Evolutionary conservation across 2,329 filamentous ascomycete species (phyloP).

Genomic region (Pseudocercospora crystallina): DNA sequence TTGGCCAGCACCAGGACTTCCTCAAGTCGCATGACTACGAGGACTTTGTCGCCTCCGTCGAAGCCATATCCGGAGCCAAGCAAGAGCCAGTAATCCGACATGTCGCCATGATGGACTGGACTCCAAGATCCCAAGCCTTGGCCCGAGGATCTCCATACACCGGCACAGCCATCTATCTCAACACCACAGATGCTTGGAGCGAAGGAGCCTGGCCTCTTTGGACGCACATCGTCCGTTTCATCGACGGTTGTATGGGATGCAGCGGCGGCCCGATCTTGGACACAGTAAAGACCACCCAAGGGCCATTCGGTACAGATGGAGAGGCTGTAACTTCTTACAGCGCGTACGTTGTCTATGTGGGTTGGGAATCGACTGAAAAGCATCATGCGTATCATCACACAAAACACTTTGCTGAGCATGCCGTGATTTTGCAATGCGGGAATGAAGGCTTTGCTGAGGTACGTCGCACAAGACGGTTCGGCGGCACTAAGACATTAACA

Average conservation of each 20-base stretch:
- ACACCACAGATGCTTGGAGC: slow-evolving; percentile 10
- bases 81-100: slow-evolving; percentile 5
- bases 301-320: slow-evolving; percentile 1
- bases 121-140: slow-evolving; percentile 10
- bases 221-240: slow-evolving; percentile 15
- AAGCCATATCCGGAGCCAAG: not conserved
- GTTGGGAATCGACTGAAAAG: slow-evolving; percentile 12
- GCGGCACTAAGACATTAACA: not conserved
- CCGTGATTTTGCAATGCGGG: slow-evolving; percentile 13
- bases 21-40: slow-evolving; percentile 7
- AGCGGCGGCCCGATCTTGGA: slow-evolving; percentile 14
- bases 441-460: slow-evolving; percentile 16
- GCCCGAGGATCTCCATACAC: slow-evolving; percentile 15
- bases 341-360: slow-evolving; percentile 14
- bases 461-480: not conserved
- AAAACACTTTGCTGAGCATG: slow-evolving; percentile 12
- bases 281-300: slow-evolving; percentile 7
- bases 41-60: slow-evolving; percentile 1
- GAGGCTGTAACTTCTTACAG: slow-evolving; percentile 5
- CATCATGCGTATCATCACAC: slow-evolving; percentile 18
- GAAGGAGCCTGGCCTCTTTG: slow-evolving; percentile 19
- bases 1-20: slow-evolving; percentile 12
- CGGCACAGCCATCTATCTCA: slow-evolving; percentile 16
- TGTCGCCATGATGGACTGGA: slow-evolving; percentile 11
- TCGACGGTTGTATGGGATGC: slow-evolving; percentile 16